phyloP scores from a whole-genome alignment of 495 filamentous ascomycete genomes.

The Aspergillus biplanus region DNA sequence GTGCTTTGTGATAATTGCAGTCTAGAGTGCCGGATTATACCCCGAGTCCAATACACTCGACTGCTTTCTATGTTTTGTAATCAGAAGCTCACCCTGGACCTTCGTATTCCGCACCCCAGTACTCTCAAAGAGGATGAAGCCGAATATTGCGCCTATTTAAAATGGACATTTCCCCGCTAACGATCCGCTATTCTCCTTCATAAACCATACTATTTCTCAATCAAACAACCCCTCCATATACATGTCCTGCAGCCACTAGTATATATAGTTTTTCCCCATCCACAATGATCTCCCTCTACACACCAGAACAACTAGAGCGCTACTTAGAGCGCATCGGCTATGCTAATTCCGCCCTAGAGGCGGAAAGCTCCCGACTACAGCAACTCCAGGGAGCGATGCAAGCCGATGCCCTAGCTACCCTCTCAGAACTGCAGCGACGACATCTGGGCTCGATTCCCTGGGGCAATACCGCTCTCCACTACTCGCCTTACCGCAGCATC shows the following conservation, averaged over 20 bases:
- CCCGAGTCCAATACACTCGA: too few species aligned
- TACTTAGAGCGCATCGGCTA: conserved; percentile 42
- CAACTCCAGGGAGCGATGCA: conserved; percentile 28
- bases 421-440: conserved; percentile 36
- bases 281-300: conserved; percentile 25
- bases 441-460: conserved; percentile 69
- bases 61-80: too few species aligned
- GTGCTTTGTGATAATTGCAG: too few species aligned
- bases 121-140: too few species aligned
- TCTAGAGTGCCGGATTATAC: too few species aligned
- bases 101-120: too few species aligned
- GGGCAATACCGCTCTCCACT: conserved; percentile 64
- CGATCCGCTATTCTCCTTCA: too few species aligned
- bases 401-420: conserved; percentile 28
- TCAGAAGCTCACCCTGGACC: too few species aligned
- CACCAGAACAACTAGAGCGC: conserved; percentile 34
- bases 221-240: neutral
- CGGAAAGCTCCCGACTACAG: conserved; percentile 22
- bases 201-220: neutral
- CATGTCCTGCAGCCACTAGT: neutral
- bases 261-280: neutral
- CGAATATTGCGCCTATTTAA: too few species aligned
- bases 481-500: conserved; percentile 58
- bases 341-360: conserved; percentile 15
- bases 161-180: too few species aligned